These are phyloP conservation scores for Alternaria arbusti DNA, from an alignment of 2,329 filamentous ascomycete genomes.

Conservation along the genomic window DNA sequence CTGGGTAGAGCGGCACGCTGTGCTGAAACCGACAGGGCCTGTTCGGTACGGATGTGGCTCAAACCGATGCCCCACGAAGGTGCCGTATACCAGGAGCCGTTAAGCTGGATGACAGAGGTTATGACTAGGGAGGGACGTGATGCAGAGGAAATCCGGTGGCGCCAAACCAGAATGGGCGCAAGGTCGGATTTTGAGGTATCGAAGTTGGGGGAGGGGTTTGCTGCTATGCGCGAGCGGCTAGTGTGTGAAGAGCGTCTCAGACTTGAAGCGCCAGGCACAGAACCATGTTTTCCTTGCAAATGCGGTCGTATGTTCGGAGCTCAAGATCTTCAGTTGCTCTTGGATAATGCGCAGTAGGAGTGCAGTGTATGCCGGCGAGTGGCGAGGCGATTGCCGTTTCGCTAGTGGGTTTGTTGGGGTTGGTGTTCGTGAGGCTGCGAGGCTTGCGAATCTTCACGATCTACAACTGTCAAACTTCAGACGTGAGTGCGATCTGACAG, in stretches of 20 bases:
- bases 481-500: constrained; percentile 1
- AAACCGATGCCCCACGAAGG: constrained; percentile 39
- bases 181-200: constrained; percentile 20
- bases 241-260: constrained; percentile 50
- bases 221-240: constrained; percentile 40
- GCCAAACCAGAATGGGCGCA: constrained; percentile 30
- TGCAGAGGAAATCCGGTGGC: constrained; percentile 32
- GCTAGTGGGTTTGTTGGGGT: constrained; percentile 1
- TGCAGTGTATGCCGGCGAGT: constrained; percentile 24
- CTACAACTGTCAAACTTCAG: not conserved
- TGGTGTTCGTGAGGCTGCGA: constrained; percentile 3
- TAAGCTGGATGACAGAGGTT: constrained; percentile 41
- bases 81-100: constrained; percentile 36
- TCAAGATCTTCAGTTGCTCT: constrained; percentile 22
- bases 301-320: constrained; percentile 24
- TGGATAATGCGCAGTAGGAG: constrained; percentile 25
- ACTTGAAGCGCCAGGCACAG: constrained; percentile 47
- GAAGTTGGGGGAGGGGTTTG: constrained; percentile 28
- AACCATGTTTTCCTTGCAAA: constrained; percentile 41
- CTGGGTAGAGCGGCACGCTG: constrained; percentile 39
- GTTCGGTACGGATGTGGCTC: constrained; percentile 44
- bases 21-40: constrained; percentile 46
- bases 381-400: constrained; percentile 27
- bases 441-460: not conserved
- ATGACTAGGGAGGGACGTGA: constrained; percentile 23